Evolutionary conservation across 208 protist species (phyloP).

Genomic region (Trypanosoma scelopori): DNA sequence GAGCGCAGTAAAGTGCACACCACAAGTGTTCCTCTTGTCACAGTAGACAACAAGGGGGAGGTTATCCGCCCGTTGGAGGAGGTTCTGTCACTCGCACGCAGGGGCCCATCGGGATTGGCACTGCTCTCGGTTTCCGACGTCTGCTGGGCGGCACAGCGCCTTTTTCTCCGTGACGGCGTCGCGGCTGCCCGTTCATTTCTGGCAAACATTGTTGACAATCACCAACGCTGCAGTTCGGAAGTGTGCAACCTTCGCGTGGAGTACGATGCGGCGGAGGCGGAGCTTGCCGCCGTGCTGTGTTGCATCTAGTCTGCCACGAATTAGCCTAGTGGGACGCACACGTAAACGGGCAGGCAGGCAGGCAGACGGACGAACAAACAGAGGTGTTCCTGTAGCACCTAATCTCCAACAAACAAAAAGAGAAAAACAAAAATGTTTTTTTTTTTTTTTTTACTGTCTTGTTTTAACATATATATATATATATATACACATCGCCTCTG

Average conservation of each 20-base stretch:
- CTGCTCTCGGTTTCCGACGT: constrained; percentile 20
- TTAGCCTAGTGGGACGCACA: background rate
- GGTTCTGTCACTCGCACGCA: constrained; percentile 13
- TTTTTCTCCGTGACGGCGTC: constrained; percentile 26
- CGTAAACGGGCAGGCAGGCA: too few relatives aligned
- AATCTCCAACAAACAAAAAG: too few relatives aligned
- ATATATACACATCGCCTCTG: too few relatives aligned
- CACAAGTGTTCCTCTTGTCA: background rate
- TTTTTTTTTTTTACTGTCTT: too few relatives aligned
- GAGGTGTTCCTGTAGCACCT: too few relatives aligned
- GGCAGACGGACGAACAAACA: too few relatives aligned
- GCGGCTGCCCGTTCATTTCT: constrained; percentile 24
- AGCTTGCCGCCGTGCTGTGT: constrained; percentile 7
- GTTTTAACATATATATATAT: too few relatives aligned
- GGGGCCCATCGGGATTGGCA: constrained; percentile 8
- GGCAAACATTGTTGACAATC: constrained; percentile 16
- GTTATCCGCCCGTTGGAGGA: constrained; percentile 14
- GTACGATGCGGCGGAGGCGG: constrained; percentile 20
- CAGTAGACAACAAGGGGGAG: constrained; percentile 1
- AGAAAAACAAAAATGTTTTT: too few relatives aligned
- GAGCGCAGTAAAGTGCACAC: background rate
- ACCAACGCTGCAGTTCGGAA: constrained; percentile 7
- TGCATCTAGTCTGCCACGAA: constrained; percentile 9
- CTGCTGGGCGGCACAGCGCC: constrained; percentile 13
- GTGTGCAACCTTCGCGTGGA: constrained; percentile 27